Conservation (phyloP, 495 filamentous ascomycete genomes). For the Saxispiralis lemnorum region DNA sequence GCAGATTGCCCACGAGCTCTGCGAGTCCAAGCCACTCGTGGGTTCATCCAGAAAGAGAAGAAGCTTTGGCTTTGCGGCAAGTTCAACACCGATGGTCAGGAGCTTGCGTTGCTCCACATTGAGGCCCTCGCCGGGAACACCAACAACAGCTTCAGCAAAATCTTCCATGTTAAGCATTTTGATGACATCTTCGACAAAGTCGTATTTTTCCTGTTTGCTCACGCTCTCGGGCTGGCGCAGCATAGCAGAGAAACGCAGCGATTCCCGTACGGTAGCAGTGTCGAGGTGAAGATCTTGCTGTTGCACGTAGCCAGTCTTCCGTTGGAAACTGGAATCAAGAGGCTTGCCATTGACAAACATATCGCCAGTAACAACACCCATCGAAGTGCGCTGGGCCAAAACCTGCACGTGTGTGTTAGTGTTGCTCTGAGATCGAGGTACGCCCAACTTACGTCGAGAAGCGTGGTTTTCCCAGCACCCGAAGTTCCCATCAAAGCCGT, state of each 20-base stretch:
- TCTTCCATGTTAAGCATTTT: slow-evolving; percentile 32
- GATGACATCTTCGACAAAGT: slow-evolving; percentile 36
- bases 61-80: slow-evolving; percentile 18
- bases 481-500: slow-evolving; percentile 21
- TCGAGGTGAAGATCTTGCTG: slow-evolving; percentile 21
- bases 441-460: slow-evolving; percentile 17
- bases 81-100: slow-evolving; percentile 20
- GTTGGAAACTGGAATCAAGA: slow-evolving; percentile 20
- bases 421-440: background rate
- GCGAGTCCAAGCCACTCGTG: slow-evolving; percentile 19
- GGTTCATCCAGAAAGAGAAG: slow-evolving; percentile 23
- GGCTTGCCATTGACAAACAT: slow-evolving; percentile 20
- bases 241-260: slow-evolving; percentile 20
- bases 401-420: background rate
- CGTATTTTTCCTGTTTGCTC: slow-evolving; percentile 29
- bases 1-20: slow-evolving; percentile 15
- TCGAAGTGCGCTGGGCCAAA: slow-evolving; percentile 19
- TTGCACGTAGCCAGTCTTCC: slow-evolving; percentile 21
- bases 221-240: slow-evolving; percentile 17
- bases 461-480: slow-evolving; percentile 23
- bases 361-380: slow-evolving; percentile 20
- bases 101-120: slow-evolving; percentile 27
- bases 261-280: slow-evolving; percentile 20
- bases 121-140: slow-evolving; percentile 15
- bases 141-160: slow-evolving; percentile 23